phyloP scores from a whole-genome alignment of 2,329 filamentous ascomycete species.

The Xylaria sp. region DNA sequence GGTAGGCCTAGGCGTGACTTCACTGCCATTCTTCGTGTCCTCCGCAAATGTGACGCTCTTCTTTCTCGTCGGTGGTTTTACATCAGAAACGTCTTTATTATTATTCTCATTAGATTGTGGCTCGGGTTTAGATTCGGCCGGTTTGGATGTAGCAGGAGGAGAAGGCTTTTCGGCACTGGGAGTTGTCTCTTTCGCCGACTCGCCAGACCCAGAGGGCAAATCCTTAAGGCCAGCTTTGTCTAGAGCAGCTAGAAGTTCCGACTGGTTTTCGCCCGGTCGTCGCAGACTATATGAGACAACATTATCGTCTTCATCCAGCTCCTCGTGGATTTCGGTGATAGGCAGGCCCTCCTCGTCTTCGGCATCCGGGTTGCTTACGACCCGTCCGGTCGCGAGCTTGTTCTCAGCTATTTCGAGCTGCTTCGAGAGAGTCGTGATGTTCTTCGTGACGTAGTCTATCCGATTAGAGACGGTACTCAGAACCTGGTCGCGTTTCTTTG shows the following conservation, averaged over 20 bases:
- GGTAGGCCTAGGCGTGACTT: conserved; percentile 30
- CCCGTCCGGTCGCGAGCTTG: conserved; percentile 59
- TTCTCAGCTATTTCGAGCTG: conserved; percentile 61
- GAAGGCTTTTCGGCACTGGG: conserved; percentile 17
- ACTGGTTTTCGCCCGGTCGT: conserved; percentile 61
- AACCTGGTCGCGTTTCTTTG: conserved; percentile 57
- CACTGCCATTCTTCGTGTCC: conserved; percentile 48
- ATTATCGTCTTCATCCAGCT: conserved; percentile 86
- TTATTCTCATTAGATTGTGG: conserved; percentile 3
- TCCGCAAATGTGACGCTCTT: conserved; percentile 61
- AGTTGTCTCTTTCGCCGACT: conserved; percentile 21
- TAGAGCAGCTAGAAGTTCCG: conserved; percentile 65
- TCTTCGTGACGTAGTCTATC: conserved; percentile 84
- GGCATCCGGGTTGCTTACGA: conserved; percentile 55
- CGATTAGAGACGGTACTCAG: conserved; percentile 64
- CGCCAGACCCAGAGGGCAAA: conserved; percentile 22
- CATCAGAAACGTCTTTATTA: conserved; percentile 6
- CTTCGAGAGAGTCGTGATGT: conserved; percentile 58
- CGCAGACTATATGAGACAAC: conserved; percentile 64
- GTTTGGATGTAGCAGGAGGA: conserved; percentile 8
- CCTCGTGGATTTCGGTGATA: conserved; percentile 85
- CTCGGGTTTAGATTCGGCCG: background rate
- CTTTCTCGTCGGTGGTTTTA: conserved; percentile 12
- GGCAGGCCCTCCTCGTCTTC: conserved; percentile 66
- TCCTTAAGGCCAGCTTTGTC: conserved; percentile 68